Conservation (phyloP, 257 asterid genomes). For the Plantago major region DNA sequence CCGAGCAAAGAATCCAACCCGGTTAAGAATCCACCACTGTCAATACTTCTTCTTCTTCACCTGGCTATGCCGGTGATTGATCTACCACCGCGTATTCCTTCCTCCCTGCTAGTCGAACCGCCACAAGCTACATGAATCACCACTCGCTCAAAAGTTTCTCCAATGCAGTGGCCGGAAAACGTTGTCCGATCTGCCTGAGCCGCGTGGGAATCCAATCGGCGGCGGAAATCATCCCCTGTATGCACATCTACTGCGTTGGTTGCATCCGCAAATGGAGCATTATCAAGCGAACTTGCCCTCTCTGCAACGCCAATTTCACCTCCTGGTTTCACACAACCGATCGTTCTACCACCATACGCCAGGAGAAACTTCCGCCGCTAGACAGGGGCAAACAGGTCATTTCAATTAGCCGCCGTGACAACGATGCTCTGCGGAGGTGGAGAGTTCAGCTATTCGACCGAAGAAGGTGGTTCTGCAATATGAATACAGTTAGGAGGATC, state of each 20-base stretch:
- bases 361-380: slow-evolving; percentile 23
- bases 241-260: slow-evolving; percentile 44
- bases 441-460: slow-evolving; percentile 9
- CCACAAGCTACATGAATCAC: too few relatives aligned
- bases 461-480: too few relatives aligned
- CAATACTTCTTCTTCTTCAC: too few relatives aligned
- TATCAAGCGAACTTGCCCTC: slow-evolving; percentile 50
- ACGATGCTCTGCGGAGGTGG: slow-evolving; percentile 14
- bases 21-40: too few relatives aligned
- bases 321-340: slow-evolving; percentile 31
- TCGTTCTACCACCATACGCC: slow-evolving; percentile 17
- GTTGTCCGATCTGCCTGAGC: slow-evolving; percentile 46
- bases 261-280: slow-evolving; percentile 60
- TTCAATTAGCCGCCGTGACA: slow-evolving; percentile 1
- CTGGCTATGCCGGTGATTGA: too few relatives aligned
- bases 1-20: too few relatives aligned
- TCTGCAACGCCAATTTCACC: slow-evolving; percentile 37
- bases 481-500: too few relatives aligned
- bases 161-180: slow-evolving; percentile 15
- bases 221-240: slow-evolving; percentile 35
- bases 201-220: slow-evolving; percentile 26
- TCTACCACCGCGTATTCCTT: too few relatives aligned
- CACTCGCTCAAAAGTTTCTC: too few relatives aligned
- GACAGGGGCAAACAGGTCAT: slow-evolving; percentile 5
- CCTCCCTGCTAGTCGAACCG: too few relatives aligned